Evolutionary conservation across 2,329 filamentous ascomycete species (phyloP), one percentile per base, ranked within the genome.

Genomic region (Scytalidium sp.): DNA sequence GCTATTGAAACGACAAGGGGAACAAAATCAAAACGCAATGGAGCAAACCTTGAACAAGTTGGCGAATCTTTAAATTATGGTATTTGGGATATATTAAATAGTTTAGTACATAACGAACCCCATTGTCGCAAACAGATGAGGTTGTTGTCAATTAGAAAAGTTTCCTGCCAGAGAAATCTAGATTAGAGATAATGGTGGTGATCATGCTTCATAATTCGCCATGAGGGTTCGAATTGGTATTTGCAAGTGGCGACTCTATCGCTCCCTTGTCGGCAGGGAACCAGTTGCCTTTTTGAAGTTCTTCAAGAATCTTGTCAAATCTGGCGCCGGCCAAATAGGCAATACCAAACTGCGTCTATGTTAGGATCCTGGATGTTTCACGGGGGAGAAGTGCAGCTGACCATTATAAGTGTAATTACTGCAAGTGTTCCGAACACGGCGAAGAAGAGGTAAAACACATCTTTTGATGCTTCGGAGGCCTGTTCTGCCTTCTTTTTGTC

Each of bases 261-360:
- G 32, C 47, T 45, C 50, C 19, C 46, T 52, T 49, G 41, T 50
- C 41, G 46, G 53, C 59, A 22, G 45, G 69, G 69, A 60, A 67
- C 51, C 75, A 71, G 53, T 72, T 61, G 36, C 63, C 61, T 49
- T 77, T 67, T 50, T 58, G 75, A 55, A 88, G 59, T 59, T 85
- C 75, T 43, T 75, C 62, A 58, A 80, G 76, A 8, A 85, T 80
- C 53, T 87, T 73, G 67, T 96, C 90, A 68, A 96, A 94, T 50
- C 87, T 81, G 23, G 91, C 91, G 50, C 93, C 92, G 56, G 92
- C 77, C 45, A 87, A 71, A 80, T 84, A 96, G 9, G 93, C 93
- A 36, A 80, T 71, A 47, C 83, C 83, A 57, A 96, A 72, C 92
- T 97, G 60, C 46, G 47, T 17, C 8, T 13, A 6, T 55, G 48